phyloP scores from a whole-genome alignment of 192 early-diverging fungal genomes.

The Coemansia sp. region DNA sequence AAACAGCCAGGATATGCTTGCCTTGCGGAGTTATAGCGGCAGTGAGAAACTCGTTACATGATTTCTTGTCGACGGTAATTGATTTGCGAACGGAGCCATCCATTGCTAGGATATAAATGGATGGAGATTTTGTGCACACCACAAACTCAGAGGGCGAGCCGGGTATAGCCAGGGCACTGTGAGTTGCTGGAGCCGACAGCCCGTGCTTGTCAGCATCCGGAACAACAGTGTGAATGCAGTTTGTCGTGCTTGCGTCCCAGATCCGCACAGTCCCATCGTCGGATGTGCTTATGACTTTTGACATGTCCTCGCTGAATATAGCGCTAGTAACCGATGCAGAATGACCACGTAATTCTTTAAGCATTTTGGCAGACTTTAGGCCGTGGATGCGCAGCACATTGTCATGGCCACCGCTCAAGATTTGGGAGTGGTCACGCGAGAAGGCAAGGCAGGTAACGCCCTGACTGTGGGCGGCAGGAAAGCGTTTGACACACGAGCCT shows the following conservation, averaged over 20 bases:
- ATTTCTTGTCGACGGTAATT: slow-evolving; percentile 45
- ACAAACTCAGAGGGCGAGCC: slow-evolving; percentile 66
- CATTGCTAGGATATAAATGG: slow-evolving; percentile 67
- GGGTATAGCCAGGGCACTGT: slow-evolving; percentile 65
- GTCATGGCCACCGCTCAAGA: slow-evolving; percentile 83
- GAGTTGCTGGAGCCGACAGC: slow-evolving; percentile 45
- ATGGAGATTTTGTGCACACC: slow-evolving; percentile 76
- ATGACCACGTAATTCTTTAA: slow-evolving; percentile 93
- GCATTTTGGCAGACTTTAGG: slow-evolving; percentile 85
- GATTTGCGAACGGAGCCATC: slow-evolving; percentile 61
- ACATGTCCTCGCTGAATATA: slow-evolving; percentile 69
- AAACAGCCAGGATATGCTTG: slow-evolving; percentile 77
- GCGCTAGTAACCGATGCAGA: slow-evolving; percentile 84
- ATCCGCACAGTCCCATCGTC: slow-evolving; percentile 84
- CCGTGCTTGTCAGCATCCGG: slow-evolving; percentile 53
- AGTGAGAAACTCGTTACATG: slow-evolving; percentile 59
- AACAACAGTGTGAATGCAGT: slow-evolving; percentile 63
- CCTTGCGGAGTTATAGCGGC: slow-evolving; percentile 73
- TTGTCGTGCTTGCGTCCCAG: slow-evolving; percentile 83
- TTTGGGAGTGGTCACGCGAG: slow-evolving; percentile 72
- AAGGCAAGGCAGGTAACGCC: slow-evolving; percentile 81
- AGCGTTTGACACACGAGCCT: slow-evolving; percentile 69
- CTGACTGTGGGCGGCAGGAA: slow-evolving; percentile 81
- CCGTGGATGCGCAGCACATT: slow-evolving; percentile 80
- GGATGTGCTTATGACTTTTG: slow-evolving; percentile 72